Evolutionary conservation across 495 filamentous ascomycete species (phyloP).

Genomic region (Neurospora intermedia): DNA sequence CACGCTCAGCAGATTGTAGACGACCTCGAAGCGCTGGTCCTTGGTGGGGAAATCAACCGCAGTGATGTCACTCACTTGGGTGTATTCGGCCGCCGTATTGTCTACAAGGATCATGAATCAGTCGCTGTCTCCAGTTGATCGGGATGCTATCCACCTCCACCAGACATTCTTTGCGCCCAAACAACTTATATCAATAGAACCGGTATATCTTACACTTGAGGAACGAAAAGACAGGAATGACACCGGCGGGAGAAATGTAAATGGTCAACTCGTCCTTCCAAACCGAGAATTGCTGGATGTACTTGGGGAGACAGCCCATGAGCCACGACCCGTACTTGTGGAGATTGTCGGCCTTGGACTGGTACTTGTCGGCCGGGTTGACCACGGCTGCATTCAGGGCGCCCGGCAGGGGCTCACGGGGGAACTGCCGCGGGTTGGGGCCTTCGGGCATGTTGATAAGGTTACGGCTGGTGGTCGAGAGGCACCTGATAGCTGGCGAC

Average conservation of each 20-base stretch:
- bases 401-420: conserved; percentile 33
- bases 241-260: conserved; percentile 76
- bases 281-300: conserved; percentile 96
- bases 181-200: neutral
- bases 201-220: conserved; percentile 56
- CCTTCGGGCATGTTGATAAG: conserved; percentile 42
- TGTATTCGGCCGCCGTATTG: conserved; percentile 95
- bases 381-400: conserved; percentile 68
- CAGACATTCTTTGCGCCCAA: conserved; percentile 1
- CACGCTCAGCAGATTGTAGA: conserved; percentile 94
- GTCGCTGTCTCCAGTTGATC: neutral
- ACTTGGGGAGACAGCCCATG: conserved; percentile 92
- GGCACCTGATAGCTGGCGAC: conserved; percentile 31
- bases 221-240: conserved; percentile 87
- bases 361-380: conserved; percentile 88
- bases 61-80: conserved; percentile 82
- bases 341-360: conserved; percentile 68
- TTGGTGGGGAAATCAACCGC: conserved; percentile 92
- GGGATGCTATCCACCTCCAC: neutral
- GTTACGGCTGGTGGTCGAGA: conserved; percentile 37
- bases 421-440: conserved; percentile 59
- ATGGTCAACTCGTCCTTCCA: conserved; percentile 99
- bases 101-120: conserved; percentile 26
- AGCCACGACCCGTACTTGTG: conserved; percentile 95
- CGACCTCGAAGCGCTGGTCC: conserved; percentile 90